phyloP scores from a whole-genome alignment of 148 eudicot genomes.

The Persicaria maculosa region DNA sequence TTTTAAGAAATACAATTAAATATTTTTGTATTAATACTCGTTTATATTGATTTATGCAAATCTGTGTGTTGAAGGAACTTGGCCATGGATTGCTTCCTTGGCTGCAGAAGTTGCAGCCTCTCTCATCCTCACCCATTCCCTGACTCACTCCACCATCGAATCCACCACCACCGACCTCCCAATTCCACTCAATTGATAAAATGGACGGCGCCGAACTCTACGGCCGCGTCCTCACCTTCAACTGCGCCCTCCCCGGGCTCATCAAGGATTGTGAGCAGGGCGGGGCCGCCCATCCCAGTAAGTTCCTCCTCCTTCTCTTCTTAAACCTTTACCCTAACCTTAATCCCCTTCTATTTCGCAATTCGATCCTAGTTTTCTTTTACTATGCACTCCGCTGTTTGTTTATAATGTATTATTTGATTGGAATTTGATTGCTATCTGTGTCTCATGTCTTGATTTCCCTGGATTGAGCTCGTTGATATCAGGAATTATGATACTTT shows the following conservation, averaged over 20 bases:
- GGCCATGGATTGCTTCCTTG: conserved; percentile 23
- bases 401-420: background rate
- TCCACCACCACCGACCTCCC: background rate
- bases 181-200: conserved; percentile 6
- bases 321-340: background rate
- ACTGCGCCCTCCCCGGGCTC: conserved; percentile 79
- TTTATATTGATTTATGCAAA: no score
- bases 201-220: conserved; percentile 22
- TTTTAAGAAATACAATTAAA: no score
- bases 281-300: conserved; percentile 56
- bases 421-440: conserved; percentile 6
- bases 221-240: conserved; percentile 86
- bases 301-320: conserved; percentile 9
- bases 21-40: no score
- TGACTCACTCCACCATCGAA: conserved; percentile 5
- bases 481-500: background rate
- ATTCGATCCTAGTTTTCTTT: background rate
- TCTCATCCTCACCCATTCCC: conserved; percentile 17
- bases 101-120: conserved; percentile 15
- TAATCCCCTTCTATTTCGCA: background rate
- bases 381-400: background rate
- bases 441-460: background rate
- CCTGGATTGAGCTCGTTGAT: background rate
- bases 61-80: background rate
- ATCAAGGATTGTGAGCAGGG: conserved; percentile 52